Percentiles rank a stretch among this genome's conserved stretches.
Conservation (phyloP, 78 protist species). For the Protostelium mycophagum region DNA sequence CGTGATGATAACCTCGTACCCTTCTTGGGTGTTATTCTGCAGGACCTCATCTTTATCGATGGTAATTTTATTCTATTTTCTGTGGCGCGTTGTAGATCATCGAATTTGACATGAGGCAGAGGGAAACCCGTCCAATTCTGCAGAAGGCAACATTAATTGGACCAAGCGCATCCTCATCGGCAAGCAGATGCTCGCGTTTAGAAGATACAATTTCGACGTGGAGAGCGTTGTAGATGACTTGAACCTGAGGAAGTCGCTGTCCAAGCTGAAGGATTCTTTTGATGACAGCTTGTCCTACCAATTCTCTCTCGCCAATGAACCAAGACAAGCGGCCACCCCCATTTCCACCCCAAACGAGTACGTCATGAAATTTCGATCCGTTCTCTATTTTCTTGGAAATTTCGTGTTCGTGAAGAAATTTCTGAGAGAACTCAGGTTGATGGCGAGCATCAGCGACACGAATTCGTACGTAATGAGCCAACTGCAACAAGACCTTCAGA, state of each 20-base stretch:
- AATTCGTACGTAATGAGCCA: not conserved
- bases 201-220: not conserved
- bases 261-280: not conserved
- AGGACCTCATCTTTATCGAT: not conserved
- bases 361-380: not conserved
- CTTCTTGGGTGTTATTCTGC: not conserved
- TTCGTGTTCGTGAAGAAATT: not conserved
- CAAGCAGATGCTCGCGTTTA: not conserved
- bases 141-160: not conserved
- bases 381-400: no score
- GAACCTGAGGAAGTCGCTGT: not conserved
- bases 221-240: no score
- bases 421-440: not conserved
- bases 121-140: not conserved
- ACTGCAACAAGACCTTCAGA: not conserved
- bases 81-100: not conserved
- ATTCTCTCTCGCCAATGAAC: not conserved
- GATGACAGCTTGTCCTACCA: not conserved
- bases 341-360: not conserved
- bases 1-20: not conserved
- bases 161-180: not conserved
- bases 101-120: not conserved
- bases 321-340: not conserved
- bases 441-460: no score
- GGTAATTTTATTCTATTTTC: not conserved